Evolutionary conservation across 192 early-diverging fungal genomes (phyloP), one percentile per base, ranked within the genome.

Genomic region (Haplosporangium gracile): DNA sequence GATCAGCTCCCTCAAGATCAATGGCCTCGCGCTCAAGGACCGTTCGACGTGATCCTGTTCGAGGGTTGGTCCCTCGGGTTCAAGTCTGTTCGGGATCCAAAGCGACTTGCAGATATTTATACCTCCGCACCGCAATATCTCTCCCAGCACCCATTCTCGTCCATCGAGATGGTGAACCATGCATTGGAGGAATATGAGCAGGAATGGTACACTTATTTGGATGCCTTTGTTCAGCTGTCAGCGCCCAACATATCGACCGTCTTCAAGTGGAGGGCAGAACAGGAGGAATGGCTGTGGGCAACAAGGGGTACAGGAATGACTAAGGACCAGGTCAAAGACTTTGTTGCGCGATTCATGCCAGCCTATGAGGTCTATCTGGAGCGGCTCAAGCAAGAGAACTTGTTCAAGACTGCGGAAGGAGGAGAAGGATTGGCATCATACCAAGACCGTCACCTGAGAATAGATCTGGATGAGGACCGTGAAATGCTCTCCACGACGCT

Each of bases 41-140:
- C 95, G 0, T 72, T 95, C 29, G 93, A 98, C 75, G 91, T 98
- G 57, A 89, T 99, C 26, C 82, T 99, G 43, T 95, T 98, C 81
- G 98, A 99, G 85, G 98, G 97, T 0, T 99, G 98, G 97, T 96
- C 91, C 49, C 77, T 97, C 13, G 98, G 97, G 1, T 99, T 98
- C 80, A 96, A 93, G 55, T 78, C 92, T 2, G 81, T 97, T 39
- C 82, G 82, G 10, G 78, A 87, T 4, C 38, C 47, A 0, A 16
- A 10, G 10, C 36, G 68, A 16, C 53, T 93, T 1, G 15, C 18
- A 39, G 47, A 82, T 34, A 70, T 76, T 5, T 88, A 90, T 53
- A 29, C 83, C 8, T 10, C 80, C n/a, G 53, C 80, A 22, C 60
- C 68, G 18, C 47, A 69, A n/a, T 81, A 85, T 42, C 68, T 89